A percentile compares a stretch with the other conserved stretches of the same genome.
These are phyloP conservation scores for Candida ponderosae DNA, from an alignment of 805 yeast genomes.

Conservation along the genomic window DNA sequence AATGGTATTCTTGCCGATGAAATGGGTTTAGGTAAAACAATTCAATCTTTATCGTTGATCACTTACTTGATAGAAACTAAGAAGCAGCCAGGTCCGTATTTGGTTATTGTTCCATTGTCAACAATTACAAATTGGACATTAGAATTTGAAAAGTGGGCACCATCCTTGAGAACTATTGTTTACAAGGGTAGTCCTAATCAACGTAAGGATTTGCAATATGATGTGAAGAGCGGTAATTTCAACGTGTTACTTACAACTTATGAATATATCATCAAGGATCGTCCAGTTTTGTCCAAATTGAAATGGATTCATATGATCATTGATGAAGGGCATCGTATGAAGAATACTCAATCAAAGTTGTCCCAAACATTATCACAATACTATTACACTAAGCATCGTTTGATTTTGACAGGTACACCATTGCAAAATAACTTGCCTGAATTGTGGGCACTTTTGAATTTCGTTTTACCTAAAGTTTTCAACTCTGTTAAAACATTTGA, in stretches of 20 bases:
- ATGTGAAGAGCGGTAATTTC: slow-evolving; percentile 61
- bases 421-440: slow-evolving; percentile 80
- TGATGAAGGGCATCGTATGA: slow-evolving; percentile 89
- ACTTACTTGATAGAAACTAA: slow-evolving; percentile 65
- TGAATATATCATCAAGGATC: slow-evolving; percentile 74
- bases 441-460: slow-evolving; percentile 77
- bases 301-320: slow-evolving; percentile 83
- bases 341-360: slow-evolving; percentile 67
- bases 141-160: slow-evolving; percentile 88
- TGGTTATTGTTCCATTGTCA: slow-evolving; percentile 77
- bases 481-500: slow-evolving; percentile 81
- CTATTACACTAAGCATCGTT: slow-evolving; percentile 68
- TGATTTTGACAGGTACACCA: slow-evolving; percentile 85
- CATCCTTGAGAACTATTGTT: slow-evolving; percentile 59
- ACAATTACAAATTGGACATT: slow-evolving; percentile 81
- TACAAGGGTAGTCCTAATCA: slow-evolving; percentile 74
- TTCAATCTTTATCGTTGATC: slow-evolving; percentile 70
- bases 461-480: slow-evolving; percentile 77
- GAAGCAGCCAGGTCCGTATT: slow-evolving; percentile 58
- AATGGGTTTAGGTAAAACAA: slow-evolving; percentile 98
- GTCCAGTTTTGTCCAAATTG: slow-evolving; percentile 59
- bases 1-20: slow-evolving; percentile 98
- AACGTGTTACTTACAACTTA: slow-evolving; percentile 74
- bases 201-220: slow-evolving; percentile 58
- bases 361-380: slow-evolving; percentile 64